These are phyloP conservation scores for Hypomontagnella submonticulosa DNA, from an alignment of 495 filamentous ascomycete genomes.

Conservation along the genomic window DNA sequence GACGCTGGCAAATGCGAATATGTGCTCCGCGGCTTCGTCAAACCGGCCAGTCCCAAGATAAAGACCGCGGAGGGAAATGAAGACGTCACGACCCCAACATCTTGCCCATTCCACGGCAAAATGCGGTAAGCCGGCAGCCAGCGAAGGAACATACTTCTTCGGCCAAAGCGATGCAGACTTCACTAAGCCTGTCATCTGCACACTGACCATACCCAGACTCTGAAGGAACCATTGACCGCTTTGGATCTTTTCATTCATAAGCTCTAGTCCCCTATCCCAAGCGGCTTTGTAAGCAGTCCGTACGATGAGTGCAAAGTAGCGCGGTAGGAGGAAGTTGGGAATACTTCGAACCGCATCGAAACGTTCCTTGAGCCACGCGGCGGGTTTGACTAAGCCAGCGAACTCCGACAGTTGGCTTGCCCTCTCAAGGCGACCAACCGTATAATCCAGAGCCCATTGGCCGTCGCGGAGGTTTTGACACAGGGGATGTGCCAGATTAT, in stretches of 20 bases:
- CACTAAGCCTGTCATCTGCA: conserved; percentile 88
- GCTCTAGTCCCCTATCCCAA: conserved; percentile 77
- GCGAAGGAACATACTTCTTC: conserved; percentile 79
- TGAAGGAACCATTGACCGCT: conserved; percentile 87
- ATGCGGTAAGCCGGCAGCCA: conserved; percentile 95
- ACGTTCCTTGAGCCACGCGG: conserved; percentile 81
- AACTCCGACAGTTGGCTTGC: conserved; percentile 70
- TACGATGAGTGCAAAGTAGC: conserved; percentile 91
- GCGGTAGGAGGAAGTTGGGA: conserved; percentile 88
- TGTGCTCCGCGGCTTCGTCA: conserved; percentile 90
- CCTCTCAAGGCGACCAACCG: conserved; percentile 78
- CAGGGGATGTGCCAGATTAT: conserved; percentile 91
- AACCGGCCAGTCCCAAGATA: conserved; percentile 89
- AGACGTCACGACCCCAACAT: conserved; percentile 97
- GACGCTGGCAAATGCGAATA: conserved; percentile 94
- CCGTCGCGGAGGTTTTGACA: conserved; percentile 93
- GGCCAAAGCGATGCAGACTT: conserved; percentile 93
- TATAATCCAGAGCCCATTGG: conserved; percentile 95
- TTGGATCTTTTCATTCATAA: conserved; percentile 80
- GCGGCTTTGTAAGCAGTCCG: conserved; percentile 88
- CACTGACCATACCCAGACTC: conserved; percentile 85
- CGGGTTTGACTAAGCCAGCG: conserved; percentile 67
- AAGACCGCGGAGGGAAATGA: conserved; percentile 92
- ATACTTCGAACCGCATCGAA: conserved; percentile 85
- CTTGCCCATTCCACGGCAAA: conserved; percentile 94